phyloP scores from a whole-genome alignment of 495 filamentous ascomycete species.

The Aspergillus conjunctus region DNA sequence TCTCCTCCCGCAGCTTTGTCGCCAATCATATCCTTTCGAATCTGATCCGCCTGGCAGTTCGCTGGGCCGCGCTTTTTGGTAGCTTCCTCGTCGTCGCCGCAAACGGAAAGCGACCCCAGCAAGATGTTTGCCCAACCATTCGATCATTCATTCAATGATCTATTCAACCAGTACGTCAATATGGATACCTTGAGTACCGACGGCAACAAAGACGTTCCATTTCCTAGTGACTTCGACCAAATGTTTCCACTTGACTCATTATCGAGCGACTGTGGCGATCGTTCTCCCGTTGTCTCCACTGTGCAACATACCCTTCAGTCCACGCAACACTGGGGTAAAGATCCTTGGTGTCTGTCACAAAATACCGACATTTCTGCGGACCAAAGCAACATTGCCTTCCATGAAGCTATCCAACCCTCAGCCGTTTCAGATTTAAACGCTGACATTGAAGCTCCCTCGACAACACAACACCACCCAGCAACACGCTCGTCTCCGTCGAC shows the following conservation, averaged over 20 bases:
- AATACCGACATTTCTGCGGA: slow-evolving; percentile 33
- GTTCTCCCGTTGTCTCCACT: slow-evolving; percentile 43
- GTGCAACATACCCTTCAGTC: slow-evolving; percentile 39
- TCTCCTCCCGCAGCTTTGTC: slow-evolving; percentile 17
- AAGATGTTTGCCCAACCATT: slow-evolving; percentile 52
- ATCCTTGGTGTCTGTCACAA: slow-evolving; percentile 43
- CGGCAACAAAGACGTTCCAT: slow-evolving; percentile 47
- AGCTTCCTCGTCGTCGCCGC: slow-evolving; percentile 36
- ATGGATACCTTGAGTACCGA: slow-evolving; percentile 45
- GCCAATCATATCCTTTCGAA: slow-evolving; percentile 46
- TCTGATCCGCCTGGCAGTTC: slow-evolving; percentile 11
- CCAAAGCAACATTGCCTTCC: slow-evolving; percentile 36
- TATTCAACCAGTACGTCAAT: slow-evolving; percentile 57
- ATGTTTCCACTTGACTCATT: slow-evolving; percentile 46
- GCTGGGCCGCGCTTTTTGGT: slow-evolving; percentile 27
- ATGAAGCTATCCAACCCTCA: slow-evolving; percentile 46
- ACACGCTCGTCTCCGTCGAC: slow-evolving; percentile 43
- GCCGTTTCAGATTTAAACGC: slow-evolving; percentile 40
- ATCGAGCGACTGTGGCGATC: slow-evolving; percentile 51
- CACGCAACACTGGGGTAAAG: slow-evolving; percentile 44
- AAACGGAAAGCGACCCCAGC: slow-evolving; percentile 47
- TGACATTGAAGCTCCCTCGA: slow-evolving; percentile 39
- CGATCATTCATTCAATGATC: slow-evolving; percentile 54
- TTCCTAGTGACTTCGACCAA: slow-evolving; percentile 48
- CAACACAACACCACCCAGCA: slow-evolving; percentile 14